Conservation (phyloP, 306 rosid genomes). For the Alnus glutinosa region DNA sequence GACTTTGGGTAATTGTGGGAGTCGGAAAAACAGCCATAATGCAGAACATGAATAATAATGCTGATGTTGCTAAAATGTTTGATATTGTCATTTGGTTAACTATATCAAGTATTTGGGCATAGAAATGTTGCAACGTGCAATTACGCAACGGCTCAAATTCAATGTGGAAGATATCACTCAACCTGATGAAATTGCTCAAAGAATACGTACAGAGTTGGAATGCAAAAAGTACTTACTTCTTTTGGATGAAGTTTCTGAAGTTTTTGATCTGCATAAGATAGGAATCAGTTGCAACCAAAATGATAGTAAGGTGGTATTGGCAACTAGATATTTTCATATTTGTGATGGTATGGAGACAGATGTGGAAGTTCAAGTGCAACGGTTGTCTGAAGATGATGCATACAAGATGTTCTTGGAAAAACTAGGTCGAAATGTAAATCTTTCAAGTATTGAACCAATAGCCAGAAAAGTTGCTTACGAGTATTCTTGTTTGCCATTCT, state of each 20-base stretch:
- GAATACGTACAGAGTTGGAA: constrained; percentile 15
- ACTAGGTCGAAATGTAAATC: too few species aligned
- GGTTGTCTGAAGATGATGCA: constrained; percentile 14
- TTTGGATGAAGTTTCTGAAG: constrained; percentile 27
- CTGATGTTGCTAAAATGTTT: background rate
- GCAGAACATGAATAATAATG: constrained; percentile 2
- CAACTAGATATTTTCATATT: background rate
- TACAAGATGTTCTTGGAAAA: constrained; percentile 29
- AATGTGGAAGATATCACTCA: background rate
- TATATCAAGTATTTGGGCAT: background rate
- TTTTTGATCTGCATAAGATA: constrained; percentile 3
- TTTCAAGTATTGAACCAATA: too few species aligned
- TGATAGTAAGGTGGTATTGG: constrained; percentile 26
- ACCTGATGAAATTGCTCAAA: background rate
- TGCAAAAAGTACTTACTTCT: constrained; percentile 28
- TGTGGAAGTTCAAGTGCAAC: background rate
- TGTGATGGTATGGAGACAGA: background rate
- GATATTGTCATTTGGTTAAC: background rate
- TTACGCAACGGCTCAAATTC: background rate
- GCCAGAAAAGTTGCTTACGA: too few species aligned
- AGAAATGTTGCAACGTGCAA: background rate
- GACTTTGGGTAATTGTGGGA: background rate
- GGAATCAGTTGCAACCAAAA: constrained; percentile 20
- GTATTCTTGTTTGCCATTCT: too few species aligned
- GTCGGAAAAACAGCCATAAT: background rate